A percentile compares a stretch with the other conserved stretches of the same genome.
Conservation (phyloP, 176 grass and related monocot genomes). For the bread wheat (Triticum aestivum) region DNA sequence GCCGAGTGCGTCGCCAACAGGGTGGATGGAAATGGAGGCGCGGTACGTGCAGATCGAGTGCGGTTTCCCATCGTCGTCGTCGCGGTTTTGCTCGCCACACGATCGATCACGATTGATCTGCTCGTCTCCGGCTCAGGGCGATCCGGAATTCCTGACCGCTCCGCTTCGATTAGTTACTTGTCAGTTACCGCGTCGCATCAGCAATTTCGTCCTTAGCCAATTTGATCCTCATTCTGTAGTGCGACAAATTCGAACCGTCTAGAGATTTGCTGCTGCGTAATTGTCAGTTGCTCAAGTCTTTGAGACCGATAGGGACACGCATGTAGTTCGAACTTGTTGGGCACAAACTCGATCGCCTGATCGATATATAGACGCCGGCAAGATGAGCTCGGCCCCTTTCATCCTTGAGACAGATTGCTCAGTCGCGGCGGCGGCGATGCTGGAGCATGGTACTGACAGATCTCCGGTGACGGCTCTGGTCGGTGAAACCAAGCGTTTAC, state of each 20-base stretch:
- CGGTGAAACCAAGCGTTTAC: no score
- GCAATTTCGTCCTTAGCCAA: not conserved
- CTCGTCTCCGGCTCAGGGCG: no score
- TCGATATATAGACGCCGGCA: not conserved
- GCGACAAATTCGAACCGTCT: not conserved
- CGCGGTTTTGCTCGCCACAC: no score
- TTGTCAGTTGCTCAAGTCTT: not conserved
- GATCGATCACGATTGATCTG: no score
- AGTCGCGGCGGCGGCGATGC: no score
- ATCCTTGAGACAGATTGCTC: no score
- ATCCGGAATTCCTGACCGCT: not conserved
- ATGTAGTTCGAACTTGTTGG: not conserved
- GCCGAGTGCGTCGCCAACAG: slow-evolving; percentile 16
- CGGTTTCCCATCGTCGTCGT: not conserved
- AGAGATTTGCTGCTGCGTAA: not conserved
- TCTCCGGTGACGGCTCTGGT: no score
- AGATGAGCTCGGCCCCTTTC: not conserved
- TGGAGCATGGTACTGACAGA: no score
- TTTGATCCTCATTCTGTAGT: not conserved
- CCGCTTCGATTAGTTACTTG: no score
- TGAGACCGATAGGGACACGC: not conserved
- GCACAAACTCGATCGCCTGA: not conserved
- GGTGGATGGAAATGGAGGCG: not conserved
- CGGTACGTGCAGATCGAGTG: slow-evolving; percentile 17
- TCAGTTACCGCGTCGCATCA: not conserved